Percentiles rank a stretch among this genome's conserved stretches.
Evolutionary conservation across 139 green algal genomes (phyloP).

Genomic region (Asterochloris erici): DNA sequence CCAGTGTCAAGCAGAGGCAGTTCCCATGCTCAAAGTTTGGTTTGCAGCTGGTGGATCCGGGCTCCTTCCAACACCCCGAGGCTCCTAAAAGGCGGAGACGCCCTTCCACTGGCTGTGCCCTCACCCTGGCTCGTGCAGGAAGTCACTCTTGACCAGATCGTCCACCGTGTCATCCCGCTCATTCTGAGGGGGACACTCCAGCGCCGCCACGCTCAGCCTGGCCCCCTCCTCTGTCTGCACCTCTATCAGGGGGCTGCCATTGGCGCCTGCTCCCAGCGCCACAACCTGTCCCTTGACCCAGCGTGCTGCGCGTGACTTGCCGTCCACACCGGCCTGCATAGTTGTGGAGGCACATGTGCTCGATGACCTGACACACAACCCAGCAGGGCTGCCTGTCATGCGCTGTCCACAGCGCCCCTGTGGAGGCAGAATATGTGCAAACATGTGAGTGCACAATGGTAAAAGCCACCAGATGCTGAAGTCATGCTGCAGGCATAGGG

Average conservation of each 20-base stretch:
- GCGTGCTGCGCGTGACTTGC: constrained; percentile 13
- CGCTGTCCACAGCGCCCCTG: too few relatives aligned
- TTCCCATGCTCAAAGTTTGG: too few relatives aligned
- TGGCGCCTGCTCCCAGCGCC: neutral
- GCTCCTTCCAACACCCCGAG: too few relatives aligned
- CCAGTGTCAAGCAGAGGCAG: neutral
- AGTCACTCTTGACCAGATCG: constrained; percentile 52
- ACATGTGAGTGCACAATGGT: too few relatives aligned
- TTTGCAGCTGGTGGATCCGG: too few relatives aligned
- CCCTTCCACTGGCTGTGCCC: neutral
- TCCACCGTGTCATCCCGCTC: constrained; percentile 60
- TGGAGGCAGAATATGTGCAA: too few relatives aligned
- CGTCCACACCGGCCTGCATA: neutral
- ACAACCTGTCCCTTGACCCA: constrained; percentile 25
- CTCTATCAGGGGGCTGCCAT: constrained; percentile 11
- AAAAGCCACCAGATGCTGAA: too few relatives aligned
- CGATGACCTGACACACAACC: too few relatives aligned
- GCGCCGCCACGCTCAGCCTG: neutral
- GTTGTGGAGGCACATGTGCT: too few relatives aligned
- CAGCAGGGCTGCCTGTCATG: too few relatives aligned
- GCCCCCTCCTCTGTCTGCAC: constrained; percentile 28
- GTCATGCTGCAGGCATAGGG: too few relatives aligned
- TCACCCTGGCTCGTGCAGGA: constrained; percentile 59
- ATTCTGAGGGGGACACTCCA: constrained; percentile 38
- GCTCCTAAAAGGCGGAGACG: too few relatives aligned